Conservation (phyloP, 2,329 filamentous ascomycete genomes). For the Fusarium burgessii region DNA sequence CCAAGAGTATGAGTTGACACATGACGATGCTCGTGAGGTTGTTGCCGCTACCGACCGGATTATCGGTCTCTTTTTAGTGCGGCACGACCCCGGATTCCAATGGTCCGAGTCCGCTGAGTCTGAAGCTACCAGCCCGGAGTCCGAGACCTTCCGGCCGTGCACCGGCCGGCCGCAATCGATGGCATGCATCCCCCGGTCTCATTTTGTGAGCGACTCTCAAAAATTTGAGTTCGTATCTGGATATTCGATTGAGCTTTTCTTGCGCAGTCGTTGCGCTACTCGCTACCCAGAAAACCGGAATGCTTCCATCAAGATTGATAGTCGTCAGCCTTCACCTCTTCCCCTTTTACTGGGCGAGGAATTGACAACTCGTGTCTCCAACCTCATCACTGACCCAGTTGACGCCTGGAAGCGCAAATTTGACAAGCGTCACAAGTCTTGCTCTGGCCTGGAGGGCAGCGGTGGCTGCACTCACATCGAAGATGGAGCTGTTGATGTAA, state of each 20-base stretch:
- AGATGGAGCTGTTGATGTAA: slow-evolving; percentile 59
- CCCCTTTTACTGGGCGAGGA: slow-evolving; percentile 60
- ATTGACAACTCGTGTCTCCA: slow-evolving; percentile 59
- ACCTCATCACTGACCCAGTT: slow-evolving; percentile 57
- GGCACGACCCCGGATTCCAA: slow-evolving; percentile 62
- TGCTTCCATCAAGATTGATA: slow-evolving; percentile 56
- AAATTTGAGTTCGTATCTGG: slow-evolving; percentile 55
- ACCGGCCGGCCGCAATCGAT: slow-evolving; percentile 59
- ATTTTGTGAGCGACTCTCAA: slow-evolving; percentile 55
- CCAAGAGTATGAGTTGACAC: slow-evolving; percentile 60
- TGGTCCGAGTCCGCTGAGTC: slow-evolving; percentile 59
- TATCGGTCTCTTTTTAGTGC: slow-evolving; percentile 62
- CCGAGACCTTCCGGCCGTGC: slow-evolving; percentile 56
- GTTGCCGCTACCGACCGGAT: slow-evolving; percentile 63
- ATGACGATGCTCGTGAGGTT: slow-evolving; percentile 59
- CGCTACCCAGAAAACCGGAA: slow-evolving; percentile 54
- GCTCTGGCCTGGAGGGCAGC: slow-evolving; percentile 52
- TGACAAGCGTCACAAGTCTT: slow-evolving; percentile 54
- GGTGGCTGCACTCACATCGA: slow-evolving; percentile 56
- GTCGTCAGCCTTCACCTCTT: slow-evolving; percentile 61
- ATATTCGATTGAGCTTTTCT: slow-evolving; percentile 61
- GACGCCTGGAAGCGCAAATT: slow-evolving; percentile 57
- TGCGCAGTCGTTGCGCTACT: slow-evolving; percentile 57
- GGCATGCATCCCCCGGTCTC: slow-evolving; percentile 58
- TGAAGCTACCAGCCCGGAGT: slow-evolving; percentile 52